Conservation (phyloP, 345 rosid species). For the Aquilaria sinensis region DNA sequence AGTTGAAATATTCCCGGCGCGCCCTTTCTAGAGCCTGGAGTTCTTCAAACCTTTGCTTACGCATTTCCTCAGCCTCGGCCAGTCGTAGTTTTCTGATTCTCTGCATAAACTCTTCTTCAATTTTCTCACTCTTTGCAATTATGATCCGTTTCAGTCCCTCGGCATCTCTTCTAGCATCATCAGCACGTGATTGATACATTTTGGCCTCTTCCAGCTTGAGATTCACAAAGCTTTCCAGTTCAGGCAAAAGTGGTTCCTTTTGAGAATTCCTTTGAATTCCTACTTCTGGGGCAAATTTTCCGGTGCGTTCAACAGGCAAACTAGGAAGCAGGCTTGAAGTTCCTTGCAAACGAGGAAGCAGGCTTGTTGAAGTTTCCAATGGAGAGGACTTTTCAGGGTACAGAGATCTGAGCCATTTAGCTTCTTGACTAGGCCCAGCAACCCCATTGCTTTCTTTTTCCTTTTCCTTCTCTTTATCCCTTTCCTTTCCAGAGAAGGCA, state of each 20-base stretch:
- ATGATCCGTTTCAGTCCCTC: conserved; percentile 85
- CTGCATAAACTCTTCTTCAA: conserved; percentile 60
- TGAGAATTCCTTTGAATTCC: conserved; percentile 34
- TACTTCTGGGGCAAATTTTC: conserved; percentile 35
- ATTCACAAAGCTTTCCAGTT: conserved; percentile 78
- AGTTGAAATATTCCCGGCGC: conserved; percentile 55
- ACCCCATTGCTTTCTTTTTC: conserved; percentile 40
- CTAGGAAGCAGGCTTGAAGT: conserved; percentile 47
- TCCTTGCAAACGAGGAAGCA: conserved; percentile 31
- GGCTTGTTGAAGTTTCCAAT: conserved; percentile 47
- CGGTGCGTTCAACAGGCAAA: conserved; percentile 41
- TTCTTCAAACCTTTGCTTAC: conserved; percentile 62
- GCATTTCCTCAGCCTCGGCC: conserved; percentile 56
- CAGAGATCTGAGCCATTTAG: conserved; percentile 47
- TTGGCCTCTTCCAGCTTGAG: conserved; percentile 85
- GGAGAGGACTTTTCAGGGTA: conserved; percentile 50
- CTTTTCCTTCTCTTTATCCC: conserved; percentile 44
- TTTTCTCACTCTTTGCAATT: conserved; percentile 60
- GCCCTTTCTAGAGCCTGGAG: conserved; percentile 72
- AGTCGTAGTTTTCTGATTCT: conserved; percentile 58
- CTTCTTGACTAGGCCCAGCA: conserved; percentile 52
- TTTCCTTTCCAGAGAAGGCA: conserved; percentile 42
- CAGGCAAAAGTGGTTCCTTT: conserved; percentile 70
- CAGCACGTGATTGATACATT: conserved; percentile 88
- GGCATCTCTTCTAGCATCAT: conserved; percentile 85